Percentiles rank a stretch among this genome's conserved stretches.
These are phyloP conservation scores for Gentiana dahurica DNA, from an alignment of 257 asterid species.

Conservation along the genomic window DNA sequence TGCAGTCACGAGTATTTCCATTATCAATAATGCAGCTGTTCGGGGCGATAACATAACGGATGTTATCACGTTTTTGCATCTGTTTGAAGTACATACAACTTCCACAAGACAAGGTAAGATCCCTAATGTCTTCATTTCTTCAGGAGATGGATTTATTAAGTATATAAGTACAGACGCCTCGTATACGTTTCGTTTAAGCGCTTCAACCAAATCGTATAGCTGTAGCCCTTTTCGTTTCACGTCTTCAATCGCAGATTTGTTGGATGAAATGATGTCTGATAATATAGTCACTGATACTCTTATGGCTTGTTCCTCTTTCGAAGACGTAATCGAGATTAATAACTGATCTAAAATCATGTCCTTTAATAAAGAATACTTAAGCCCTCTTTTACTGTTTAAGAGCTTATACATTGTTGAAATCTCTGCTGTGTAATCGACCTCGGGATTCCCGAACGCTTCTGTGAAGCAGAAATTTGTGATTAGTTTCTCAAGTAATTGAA, in stretches of 20 bases:
- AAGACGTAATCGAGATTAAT: conserved; percentile 57
- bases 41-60: conserved; percentile 54
- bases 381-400: conserved; percentile 46
- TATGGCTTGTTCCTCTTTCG: conserved; percentile 55
- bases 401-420: conserved; percentile 55
- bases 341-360: conserved; percentile 77
- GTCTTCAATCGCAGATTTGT: conserved; percentile 51
- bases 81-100: conserved; percentile 56
- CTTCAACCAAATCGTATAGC: conserved; percentile 63
- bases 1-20: conserved; percentile 61
- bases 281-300: conserved; percentile 65
- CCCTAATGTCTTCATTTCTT: conserved; percentile 61
- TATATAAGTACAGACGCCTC: conserved; percentile 77
- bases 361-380: conserved; percentile 62
- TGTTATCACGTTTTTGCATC: conserved; percentile 32
- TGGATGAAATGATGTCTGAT: conserved; percentile 51
- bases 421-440: conserved; percentile 51
- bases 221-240: conserved; percentile 66
- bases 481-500: conserved; percentile 48
- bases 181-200: conserved; percentile 65
- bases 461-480: conserved; percentile 68
- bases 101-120: conserved; percentile 76
- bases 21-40: conserved; percentile 76
- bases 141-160: conserved; percentile 69
- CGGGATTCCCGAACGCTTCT: conserved; percentile 33